Conservation (phyloP, 495 filamentous ascomycete species). For the Viridothelium virens region DNA sequence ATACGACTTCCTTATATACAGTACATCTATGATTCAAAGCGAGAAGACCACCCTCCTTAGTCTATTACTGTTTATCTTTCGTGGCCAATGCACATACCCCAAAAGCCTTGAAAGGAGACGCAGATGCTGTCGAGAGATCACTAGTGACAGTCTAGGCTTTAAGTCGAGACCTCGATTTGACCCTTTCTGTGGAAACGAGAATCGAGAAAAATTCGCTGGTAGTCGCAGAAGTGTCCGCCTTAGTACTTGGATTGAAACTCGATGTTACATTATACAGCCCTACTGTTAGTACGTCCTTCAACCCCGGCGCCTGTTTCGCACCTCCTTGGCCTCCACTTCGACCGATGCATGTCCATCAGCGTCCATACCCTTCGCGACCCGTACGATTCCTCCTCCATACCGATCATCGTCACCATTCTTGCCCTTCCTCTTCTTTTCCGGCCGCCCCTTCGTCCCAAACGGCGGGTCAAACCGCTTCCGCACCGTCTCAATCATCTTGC, state of each 20-base stretch:
- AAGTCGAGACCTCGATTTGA: no score
- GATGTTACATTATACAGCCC: no score
- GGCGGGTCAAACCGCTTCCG: constrained; percentile 77
- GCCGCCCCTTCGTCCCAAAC: constrained; percentile 30
- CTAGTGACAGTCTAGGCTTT: no score
- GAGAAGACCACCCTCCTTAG: neutral
- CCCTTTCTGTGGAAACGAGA: no score
- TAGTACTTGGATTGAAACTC: no score
- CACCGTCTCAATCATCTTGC: constrained; percentile 91
- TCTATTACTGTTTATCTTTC: neutral
- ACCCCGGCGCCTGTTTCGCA: constrained; percentile 16
- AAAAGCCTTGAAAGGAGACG: no score
- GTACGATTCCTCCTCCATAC: constrained; percentile 11
- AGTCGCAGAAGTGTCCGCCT: no score
- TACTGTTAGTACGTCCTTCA: neutral
- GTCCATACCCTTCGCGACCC: constrained; percentile 16
- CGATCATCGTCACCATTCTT: constrained; percentile 23
- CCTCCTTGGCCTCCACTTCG: constrained; percentile 25
- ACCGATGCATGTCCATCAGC: constrained; percentile 18
- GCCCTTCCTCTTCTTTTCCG: constrained; percentile 13
- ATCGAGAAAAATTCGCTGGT: no score
- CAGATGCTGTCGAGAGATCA: no score
- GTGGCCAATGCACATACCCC: no score
- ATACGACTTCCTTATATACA: neutral
- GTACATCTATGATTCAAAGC: neutral